Base-by-base conservation (phyloP, 2,329 filamentous ascomycete genomes). In the Colletotrichum caudatum region DNA sequence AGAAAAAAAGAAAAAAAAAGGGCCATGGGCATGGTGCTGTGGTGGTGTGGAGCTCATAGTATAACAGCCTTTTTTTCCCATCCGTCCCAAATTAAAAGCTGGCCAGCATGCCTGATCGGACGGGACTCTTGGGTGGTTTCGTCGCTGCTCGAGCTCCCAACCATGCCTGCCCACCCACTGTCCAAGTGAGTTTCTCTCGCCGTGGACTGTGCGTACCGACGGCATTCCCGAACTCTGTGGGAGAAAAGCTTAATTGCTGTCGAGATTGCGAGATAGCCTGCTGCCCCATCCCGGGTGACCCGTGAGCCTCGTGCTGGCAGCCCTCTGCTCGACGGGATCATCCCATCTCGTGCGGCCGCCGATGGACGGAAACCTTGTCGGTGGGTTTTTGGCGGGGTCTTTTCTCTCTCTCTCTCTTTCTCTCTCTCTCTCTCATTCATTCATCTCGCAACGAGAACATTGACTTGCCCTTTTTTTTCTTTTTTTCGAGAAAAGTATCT, bases 91-190 rank as follows among this genome's bases (percentile, higher is more conserved):
- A 20, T 6, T 7, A 14, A 39, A 5, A 39, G 5, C 5, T 6
- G 11, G n/a, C 44, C 54, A 63, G 63, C 64, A 63, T 68, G 58
- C 64, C 68, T 71, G 63, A 68, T 68, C 68, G 41, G 68, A 71
- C 58, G 53, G 53, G 64, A 44, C 41, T 44, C 23, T 39, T 12
- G 18, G 33, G 18, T 14, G 11, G 37, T 26, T 39, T 29, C n/a
- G 37, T 33, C 23, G 44, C 44, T 41, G 48, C 33, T 35, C 39
- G 9, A 20, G 41, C 41, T 61, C 37, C 33, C 62, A 11, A 26
- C 41, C 29, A 41, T 18, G 1, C 39, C 29, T 29, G 29, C 29
- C 3, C n/a, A n/a, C n/a, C n/a, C n/a, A n/a, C n/a, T n/a, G n/a
- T 29, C 3, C 5, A 29, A 29, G 29, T 29, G 5, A 29, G 29